Base-by-base conservation (phyloP, 2,329 filamentous ascomycete genomes). In the Lachnellula occidentalis region DNA sequence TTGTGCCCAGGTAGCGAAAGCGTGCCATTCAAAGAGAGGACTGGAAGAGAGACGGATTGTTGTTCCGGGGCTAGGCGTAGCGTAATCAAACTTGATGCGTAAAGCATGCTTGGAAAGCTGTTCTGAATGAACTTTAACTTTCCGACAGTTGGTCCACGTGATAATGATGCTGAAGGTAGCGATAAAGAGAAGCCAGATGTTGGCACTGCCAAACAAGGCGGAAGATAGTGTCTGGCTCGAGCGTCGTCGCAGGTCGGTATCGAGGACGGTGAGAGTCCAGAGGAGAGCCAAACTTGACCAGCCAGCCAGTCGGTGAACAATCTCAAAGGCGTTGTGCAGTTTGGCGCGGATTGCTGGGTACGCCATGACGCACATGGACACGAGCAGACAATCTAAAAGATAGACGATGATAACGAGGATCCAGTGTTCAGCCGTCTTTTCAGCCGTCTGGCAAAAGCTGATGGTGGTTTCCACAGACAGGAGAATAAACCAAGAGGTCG, bases 81-180 rank as follows among this genome's bases (percentile, higher is more conserved):
- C 77, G 70, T 87, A 84, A 65, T 77, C 74, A 64, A 91, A 87
- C 66, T 86, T 81, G 22, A 94, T 78, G 43, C 85, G 81, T 34
- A 89, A 74, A 42, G 88, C 88, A 71, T 92, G 88, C 19, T 78
- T 69, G 0, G 89, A 92, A 17, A 94, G 80, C 4, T 77, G 73
- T 65, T 90, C 83, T 11, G 85, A 76, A n/a, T 78, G 73, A 58
- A 92, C 86, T 9, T 74, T 72, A 54, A 88, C 82, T 61, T 80
- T 83, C 53, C 87, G 82, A 22, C 92, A 79, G 56, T 81, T 78
- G 3, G 87, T 67, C 88, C 89, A 95, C 1, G 89, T 87, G 51
- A 86, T 82, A 45, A 86, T 74, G 59, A 92, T 78, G 61, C 85
- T 79, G 41, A 77, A 64, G 1, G 87, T 89, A 45, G 84, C 83